Evolutionary conservation across 768 basidiomycete species (phyloP), one percentile per base, ranked within the genome.

Genomic region (Brasilioporus rufonigricans): DNA sequence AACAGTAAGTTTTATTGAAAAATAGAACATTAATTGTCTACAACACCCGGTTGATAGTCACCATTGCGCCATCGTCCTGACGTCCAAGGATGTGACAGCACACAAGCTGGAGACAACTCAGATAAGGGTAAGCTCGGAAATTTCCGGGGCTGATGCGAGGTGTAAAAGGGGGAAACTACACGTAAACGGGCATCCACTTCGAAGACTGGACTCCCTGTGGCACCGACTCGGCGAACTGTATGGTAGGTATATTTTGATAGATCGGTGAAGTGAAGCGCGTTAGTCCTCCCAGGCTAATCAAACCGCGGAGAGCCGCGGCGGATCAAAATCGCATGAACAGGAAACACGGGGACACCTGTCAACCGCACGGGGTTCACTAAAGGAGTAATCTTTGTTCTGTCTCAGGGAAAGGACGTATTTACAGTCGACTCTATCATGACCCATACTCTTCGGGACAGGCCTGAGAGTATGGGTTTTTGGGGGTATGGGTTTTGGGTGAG

Each of bases 261-360:
- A 53, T 27, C 7, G 44, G 33, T 16, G 10, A 21, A 31, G 29
- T 38, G n/a, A 29, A 12, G 9, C 39, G 31, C 38, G 41, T 14
- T 29, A 16, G 13, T 8, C 14, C 19, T 35, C 32, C 19, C 44
- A 56, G 33, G 44, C 32, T 48, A 48, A 53, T 53, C 44, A 21
- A 13, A 32, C 31, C 40, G 40, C 48, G 48, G 43, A 23, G 51
- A 53, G 52, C 27, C n/a, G 27, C 35, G 41, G 35, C 41, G 55
- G 55, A 26, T 45, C 48, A 23, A 46, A 52, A 43, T 53, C 38
- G 50, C 51, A 55, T 33, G 43, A 46, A 31, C 36, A 29, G 31
- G n/a, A 44, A 32, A 50, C 35, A 55, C 52, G 59, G 23, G 50
- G 52, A 50, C 29, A 44, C 13, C 19, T 54, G 49, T 46, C 55